A percentile compares a stretch with the other conserved stretches of the same genome.
phyloP scores from a whole-genome alignment of 306 rosid species.

The Chamaecrista fasciculata region DNA sequence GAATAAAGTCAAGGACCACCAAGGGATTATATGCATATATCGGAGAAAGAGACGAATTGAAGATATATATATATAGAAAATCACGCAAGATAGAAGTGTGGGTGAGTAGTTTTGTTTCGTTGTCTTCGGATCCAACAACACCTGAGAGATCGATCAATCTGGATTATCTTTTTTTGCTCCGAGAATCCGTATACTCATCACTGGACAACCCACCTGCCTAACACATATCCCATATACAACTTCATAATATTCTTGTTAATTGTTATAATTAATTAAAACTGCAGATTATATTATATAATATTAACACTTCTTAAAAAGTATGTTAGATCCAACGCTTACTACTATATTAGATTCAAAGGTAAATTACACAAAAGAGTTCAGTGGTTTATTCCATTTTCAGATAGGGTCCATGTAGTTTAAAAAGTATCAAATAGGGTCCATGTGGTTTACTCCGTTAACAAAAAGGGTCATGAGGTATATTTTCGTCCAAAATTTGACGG shows the following conservation, averaged over 20 bases:
- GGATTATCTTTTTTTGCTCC: conserved; percentile 31
- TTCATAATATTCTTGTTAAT: no score
- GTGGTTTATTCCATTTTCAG: no score
- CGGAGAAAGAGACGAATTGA: not conserved
- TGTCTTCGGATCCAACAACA: conserved; percentile 50
- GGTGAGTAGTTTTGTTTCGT: conserved; percentile 33
- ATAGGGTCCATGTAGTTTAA: no score
- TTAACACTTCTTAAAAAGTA: no score
- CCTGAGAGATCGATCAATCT: conserved; percentile 45
- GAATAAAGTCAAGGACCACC: conserved; percentile 12
- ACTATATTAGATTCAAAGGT: no score
- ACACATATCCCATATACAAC: conserved; percentile 37
- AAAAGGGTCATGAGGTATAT: no score
- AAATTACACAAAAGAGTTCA: no score
- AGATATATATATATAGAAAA: not conserved
- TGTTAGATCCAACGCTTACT: no score
- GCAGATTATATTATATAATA: no score
- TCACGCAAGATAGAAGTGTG: not conserved
- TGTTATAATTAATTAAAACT: not conserved
- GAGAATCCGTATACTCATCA: conserved; percentile 36
- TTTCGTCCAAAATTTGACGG: no score
- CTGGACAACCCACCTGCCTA: conserved; percentile 28
- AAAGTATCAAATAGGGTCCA: no score
- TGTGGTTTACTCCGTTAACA: no score
- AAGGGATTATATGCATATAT: conserved; percentile 5